Evolutionary conservation across 495 filamentous ascomycete species (phyloP), one percentile per base, ranked within the genome.

Genomic region (Daldinia concentrica): DNA sequence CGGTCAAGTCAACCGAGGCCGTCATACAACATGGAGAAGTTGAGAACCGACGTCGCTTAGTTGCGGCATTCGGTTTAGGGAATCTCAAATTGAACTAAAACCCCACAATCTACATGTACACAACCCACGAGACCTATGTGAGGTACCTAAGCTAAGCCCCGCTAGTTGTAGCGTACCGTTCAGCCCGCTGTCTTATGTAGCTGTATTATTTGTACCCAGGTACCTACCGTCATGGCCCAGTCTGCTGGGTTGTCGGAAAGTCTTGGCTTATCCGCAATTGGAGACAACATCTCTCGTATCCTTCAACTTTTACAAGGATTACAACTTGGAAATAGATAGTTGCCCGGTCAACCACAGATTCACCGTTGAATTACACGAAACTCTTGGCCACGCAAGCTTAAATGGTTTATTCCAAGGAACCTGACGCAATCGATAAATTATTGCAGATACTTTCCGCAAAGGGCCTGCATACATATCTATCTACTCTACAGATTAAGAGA

Each of bases 261-360:
- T 48, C 43, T 48, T 48, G 17, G 43, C 43, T 6, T 24, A 48
- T 48, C 43, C 43, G 19, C 43, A 48, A 48, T 48, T 48, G 43
- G 43, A 48, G 43, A 48, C 17, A 12, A 1, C 19, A 24, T 48
- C 43, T 48, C 9, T 48, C 19, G 4, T 17, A 48, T 22, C 4
- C 0, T 3, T 3, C 43, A 48, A 48, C 43, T 37, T 27, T 66
- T 54, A 29, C 68, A 59, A 32, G 68, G 66, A 69, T 65, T 30
- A 24, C 58, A 55, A 68, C 52, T 69, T 50, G 71, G 57, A 66
- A 51, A 59, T 26, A 17, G 71, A 74, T 71, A 64, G 82, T 83
- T 83, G 79, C 76, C 80, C 69, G 39, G 79, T 65, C 80, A 82
- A 82, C 82, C 17, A 67, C 56, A 73, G 64, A 32, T 51, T 32